Conservation (phyloP, 805 yeast species). For the Yarrowia phangngaensis region DNA sequence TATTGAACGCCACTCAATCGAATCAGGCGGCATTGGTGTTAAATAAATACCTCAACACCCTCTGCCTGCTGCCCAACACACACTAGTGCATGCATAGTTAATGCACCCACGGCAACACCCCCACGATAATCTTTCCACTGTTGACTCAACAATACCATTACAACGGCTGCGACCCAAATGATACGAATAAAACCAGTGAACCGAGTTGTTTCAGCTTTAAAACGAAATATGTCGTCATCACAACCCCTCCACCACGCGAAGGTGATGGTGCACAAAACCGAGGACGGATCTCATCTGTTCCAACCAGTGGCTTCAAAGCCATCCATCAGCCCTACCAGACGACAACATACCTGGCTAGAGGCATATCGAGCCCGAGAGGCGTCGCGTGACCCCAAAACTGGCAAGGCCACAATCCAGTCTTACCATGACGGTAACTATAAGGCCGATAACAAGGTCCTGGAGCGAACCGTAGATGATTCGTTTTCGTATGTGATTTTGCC, state of each 20-base stretch:
- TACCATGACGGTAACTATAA: constrained; percentile 48
- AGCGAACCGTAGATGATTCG: constrained; percentile 74
- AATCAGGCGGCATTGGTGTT: too few species aligned
- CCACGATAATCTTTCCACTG: too few species aligned
- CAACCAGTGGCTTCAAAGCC: constrained; percentile 38
- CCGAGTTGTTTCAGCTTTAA: too few species aligned
- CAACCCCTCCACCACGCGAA: not conserved
- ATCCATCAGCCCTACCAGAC: constrained; percentile 41
- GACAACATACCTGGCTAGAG: constrained; percentile 75
- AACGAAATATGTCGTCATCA: constrained; percentile 5
- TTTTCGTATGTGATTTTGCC: constrained; percentile 53
- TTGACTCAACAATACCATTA: too few species aligned
- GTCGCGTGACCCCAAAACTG: constrained; percentile 53
- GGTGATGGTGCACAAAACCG: constrained; percentile 19
- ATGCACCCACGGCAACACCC: too few species aligned
- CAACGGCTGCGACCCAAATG: too few species aligned
- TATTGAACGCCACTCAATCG: too few species aligned
- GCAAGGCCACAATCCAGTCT: constrained; percentile 48
- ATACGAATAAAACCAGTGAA: too few species aligned
- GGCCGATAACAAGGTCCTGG: constrained; percentile 63
- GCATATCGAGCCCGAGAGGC: constrained; percentile 75
- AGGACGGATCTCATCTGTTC: constrained; percentile 33
- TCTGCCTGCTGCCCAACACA: too few species aligned
- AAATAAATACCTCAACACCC: too few species aligned
- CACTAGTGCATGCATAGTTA: too few species aligned